Evolutionary conservation across 2,329 filamentous ascomycete genomes (phyloP), one percentile per base, ranked within the genome.

Genomic region (Alternaria triticina): DNA sequence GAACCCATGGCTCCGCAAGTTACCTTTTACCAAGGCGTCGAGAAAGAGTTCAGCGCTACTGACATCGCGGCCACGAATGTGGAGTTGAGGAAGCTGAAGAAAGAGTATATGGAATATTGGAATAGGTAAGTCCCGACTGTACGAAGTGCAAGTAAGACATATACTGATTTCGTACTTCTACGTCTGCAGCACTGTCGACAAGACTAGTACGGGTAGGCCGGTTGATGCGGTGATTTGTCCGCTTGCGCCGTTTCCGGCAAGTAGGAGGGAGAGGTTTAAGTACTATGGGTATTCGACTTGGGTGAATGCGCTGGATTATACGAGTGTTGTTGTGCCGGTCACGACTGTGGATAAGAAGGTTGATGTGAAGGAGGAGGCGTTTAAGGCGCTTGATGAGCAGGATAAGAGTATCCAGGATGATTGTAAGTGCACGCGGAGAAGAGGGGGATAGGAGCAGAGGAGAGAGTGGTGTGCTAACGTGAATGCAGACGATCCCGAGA

Each of bases 51-150:
- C 33, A 67, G 61, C 0, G 79, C 68, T 0, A 70, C 58, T n/a
- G 70, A 76, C n/a, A 78, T 80, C 25, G 76, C 78, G 0, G 75
- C 70, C 3, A 72, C 69, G 0, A 80, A 80, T 20, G 74, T 79
- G 3, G 59, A 65, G 13, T 61, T 79, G 22, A 69, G 79, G 0
- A 6, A 63, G 4, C 23, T 77, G 36, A 75, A 70, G 62, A 80
- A 80, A 40, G 70, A 75, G 30, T 78, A 80, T 27, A 59, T 80
- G 60, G 76, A 80, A 7, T 79, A 81, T 50, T 82, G 80, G 80
- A 79, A 75, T 28, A 70, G n/a, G n/a, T n/a, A n/a, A n/a, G n/a
- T n/a, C n/a, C n/a, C n/a, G n/a, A n/a, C n/a, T n/a, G n/a, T n/a
- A n/a, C n/a, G n/a, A n/a, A n/a, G n/a, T n/a, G n/a, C n/a, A n/a